Conservation (phyloP, 169 alveolate species). For the Plasmodium gaboni region DNA sequence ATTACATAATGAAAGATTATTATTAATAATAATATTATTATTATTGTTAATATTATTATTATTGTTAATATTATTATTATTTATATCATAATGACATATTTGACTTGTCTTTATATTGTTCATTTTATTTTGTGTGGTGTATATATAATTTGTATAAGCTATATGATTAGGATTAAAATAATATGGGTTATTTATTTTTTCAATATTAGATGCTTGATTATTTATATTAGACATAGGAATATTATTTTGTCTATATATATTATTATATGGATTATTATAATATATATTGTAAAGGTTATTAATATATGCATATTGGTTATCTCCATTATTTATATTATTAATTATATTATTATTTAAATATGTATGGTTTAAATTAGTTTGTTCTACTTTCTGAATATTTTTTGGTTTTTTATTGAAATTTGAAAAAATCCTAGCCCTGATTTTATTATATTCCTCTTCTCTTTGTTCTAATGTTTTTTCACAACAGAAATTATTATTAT, state of each 20-base stretch:
- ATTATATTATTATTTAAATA: neutral
- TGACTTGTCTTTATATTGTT: neutral
- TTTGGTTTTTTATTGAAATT: constrained; percentile 45
- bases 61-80: neutral
- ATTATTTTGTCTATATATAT: constrained; percentile 2
- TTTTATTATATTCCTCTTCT: constrained; percentile 54
- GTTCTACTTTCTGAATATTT: constrained; percentile 1
- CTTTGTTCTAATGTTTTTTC: constrained; percentile 59
- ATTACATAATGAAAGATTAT: neutral
- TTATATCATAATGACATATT: neutral
- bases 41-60: neutral
- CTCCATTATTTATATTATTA: neutral
- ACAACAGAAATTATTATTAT: neutral
- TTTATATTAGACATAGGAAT: constrained; percentile 2
- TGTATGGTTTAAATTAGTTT: neutral
- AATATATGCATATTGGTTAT: neutral
- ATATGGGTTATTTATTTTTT: constrained; percentile 10
- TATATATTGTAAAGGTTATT: constrained; percentile 15
- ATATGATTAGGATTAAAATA: neutral
- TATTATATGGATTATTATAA: neutral
- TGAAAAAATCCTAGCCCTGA: constrained; percentile 61
- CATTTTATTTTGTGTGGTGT: constrained; percentile 3
- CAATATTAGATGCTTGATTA: too few relatives aligned
- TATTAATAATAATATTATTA: neutral
- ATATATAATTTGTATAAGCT: constrained; percentile 4